Evolutionary conservation across 2,329 filamentous ascomycete genomes (phyloP), one percentile per base, ranked within the genome.

Genomic region (Didymellaceae sp.): DNA sequence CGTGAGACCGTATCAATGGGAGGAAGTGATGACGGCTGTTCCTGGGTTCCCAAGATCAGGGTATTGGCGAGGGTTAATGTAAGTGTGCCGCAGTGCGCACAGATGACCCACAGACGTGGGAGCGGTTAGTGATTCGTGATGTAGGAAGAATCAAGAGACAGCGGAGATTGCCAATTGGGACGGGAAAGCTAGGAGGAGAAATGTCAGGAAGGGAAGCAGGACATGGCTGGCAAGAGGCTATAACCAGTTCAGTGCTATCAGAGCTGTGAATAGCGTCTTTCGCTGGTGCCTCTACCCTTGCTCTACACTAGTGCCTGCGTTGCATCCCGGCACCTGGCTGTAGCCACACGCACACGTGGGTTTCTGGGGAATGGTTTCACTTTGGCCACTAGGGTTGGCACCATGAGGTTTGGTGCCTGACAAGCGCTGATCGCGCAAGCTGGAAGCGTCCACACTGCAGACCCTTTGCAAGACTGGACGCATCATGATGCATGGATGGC

Each of bases 351-450:
- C 68, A 70, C 66, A 65, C 59, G 62, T 66, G 63, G 64, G 61
- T 61, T 67, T 65, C 70, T 67, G 70, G 70, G 68, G 70, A 70
- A 62, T 65, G 50, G 69, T 73, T 71, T 72, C 69, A 71, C 57
- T 38, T 63, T 65, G 59, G 60, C 59, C 62, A 55, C 46, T 54
- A 56, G 47, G 51, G 53, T 53, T 50, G 58, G 32, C 52, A 52
- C 43, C 28, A 54, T 42, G 48, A 52, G 52, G 53, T 55, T 59
- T 61, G 57, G 56, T 57, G 48, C 54, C 46, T 55, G 57, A 58
- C 52, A 50, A 52, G 55, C 49, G 55, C 49, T 46, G 52, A 44
- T 47, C 56, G 52, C 42, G 54, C 55, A 46, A 52, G 57, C 44
- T 55, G 32, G 44, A 54, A 42, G 26, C 32, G 41, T 40, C 47